Evolutionary conservation across 345 rosid genomes (phyloP).

Genomic region (Moringa oleifera): DNA sequence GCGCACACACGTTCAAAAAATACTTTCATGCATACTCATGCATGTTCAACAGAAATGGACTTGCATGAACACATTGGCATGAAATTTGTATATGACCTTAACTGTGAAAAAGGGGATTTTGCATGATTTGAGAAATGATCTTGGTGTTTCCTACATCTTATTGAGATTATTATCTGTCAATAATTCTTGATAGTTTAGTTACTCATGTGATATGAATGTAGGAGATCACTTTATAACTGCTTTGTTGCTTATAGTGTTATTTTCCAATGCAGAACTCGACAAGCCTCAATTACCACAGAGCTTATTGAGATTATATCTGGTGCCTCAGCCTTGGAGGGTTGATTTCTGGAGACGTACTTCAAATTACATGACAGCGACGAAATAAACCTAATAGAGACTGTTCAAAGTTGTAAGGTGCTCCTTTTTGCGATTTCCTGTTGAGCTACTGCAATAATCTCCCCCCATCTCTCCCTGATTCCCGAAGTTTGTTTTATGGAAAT

Average conservation of each 20-base stretch:
- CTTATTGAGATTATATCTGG: slow-evolving; percentile 97
- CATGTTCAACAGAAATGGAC: too few species aligned
- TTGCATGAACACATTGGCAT: too few species aligned
- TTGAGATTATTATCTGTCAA: background rate
- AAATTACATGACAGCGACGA: slow-evolving; percentile 19
- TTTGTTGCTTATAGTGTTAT: too few species aligned
- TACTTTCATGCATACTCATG: too few species aligned
- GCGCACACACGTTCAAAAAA: too few species aligned
- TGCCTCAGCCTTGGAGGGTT: slow-evolving; percentile 82
- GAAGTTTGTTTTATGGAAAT: background rate
- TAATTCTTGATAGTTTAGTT: background rate
- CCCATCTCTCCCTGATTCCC: background rate
- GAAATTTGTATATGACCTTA: background rate
- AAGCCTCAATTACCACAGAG: slow-evolving; percentile 97
- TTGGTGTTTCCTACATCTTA: background rate
- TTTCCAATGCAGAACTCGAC: slow-evolving; percentile 68
- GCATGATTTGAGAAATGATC: background rate
- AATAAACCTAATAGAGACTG: slow-evolving; percentile 36
- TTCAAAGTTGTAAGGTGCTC: slow-evolving; percentile 14
- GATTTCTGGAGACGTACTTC: slow-evolving; percentile 7
- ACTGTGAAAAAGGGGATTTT: background rate
- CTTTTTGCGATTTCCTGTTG: slow-evolving; percentile 13
- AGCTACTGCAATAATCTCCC: slow-evolving; percentile 29
- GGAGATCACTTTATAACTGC: too few species aligned
- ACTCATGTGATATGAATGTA: background rate